Percentiles rank a stretch among this genome's conserved stretches.
Evolutionary conservation across 257 asterid genomes (phyloP).

Genomic region (Echites panduratus): DNA sequence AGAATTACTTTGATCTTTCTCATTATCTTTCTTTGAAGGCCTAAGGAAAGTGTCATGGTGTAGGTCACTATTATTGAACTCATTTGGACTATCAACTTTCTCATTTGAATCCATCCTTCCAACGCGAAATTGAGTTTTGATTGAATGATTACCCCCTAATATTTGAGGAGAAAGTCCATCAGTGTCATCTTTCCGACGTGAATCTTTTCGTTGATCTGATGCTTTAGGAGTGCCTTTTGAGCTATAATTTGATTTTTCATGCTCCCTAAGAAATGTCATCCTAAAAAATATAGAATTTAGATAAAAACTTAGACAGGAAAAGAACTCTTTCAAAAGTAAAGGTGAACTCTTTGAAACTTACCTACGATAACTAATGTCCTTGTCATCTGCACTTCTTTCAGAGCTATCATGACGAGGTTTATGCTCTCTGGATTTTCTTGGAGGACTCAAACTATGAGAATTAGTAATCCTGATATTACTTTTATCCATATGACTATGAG

Average conservation of each 20-base stretch:
- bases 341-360: slow-evolving; percentile 8
- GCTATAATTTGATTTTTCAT: slow-evolving; percentile 27
- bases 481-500: slow-evolving; percentile 23
- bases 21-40: slow-evolving; percentile 37
- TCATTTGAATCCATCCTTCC: slow-evolving; percentile 34
- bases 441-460: slow-evolving; percentile 36
- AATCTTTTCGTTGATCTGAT: slow-evolving; percentile 28
- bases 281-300: not conserved
- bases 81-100: slow-evolving; percentile 29
- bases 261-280: slow-evolving; percentile 31
- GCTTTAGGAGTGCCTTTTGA: slow-evolving; percentile 28
- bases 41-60: slow-evolving; percentile 27
- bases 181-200: slow-evolving; percentile 13
- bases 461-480: slow-evolving; percentile 33
- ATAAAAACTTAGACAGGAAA: not conserved
- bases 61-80: slow-evolving; percentile 27
- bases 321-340: not conserved
- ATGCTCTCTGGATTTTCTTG: slow-evolving; percentile 27
- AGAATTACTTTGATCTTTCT: slow-evolving; percentile 37
- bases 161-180: slow-evolving; percentile 25
- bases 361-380: slow-evolving; percentile 36
- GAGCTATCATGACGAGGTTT: slow-evolving; percentile 40
- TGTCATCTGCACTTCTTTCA: slow-evolving; percentile 36
- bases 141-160: slow-evolving; percentile 7
- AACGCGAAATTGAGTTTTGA: slow-evolving; percentile 23